A percentile compares a stretch with the other conserved stretches of the same genome.
These are phyloP conservation scores for Striga hermonthica DNA, from an alignment of 305 asterid genomes.

Conservation along the genomic window DNA sequence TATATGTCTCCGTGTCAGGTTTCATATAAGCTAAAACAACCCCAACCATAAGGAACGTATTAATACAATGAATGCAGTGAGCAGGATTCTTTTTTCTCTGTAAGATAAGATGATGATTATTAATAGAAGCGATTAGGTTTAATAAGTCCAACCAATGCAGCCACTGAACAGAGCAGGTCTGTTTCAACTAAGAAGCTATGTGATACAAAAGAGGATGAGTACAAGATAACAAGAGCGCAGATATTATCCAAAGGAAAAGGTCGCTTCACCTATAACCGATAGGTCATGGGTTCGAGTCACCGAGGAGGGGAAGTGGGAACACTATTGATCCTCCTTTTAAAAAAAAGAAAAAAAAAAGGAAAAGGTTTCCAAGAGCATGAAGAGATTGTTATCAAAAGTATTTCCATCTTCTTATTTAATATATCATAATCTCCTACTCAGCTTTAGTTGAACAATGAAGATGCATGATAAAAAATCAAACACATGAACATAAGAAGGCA, in stretches of 20 bases:
- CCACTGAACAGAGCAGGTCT: neutral
- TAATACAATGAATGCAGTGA: conserved; percentile 19
- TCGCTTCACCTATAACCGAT: no score
- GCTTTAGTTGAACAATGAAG: conserved; percentile 13
- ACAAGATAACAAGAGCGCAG: no score
- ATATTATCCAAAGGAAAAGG: no score
- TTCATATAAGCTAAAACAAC: conserved; percentile 72
- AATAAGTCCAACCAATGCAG: conserved; percentile 22
- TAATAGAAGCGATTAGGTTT: conserved; percentile 29
- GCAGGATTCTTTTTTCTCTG: neutral
- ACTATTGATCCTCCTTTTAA: no score
- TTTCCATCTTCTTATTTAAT: conserved; percentile 11
- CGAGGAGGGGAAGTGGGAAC: no score
- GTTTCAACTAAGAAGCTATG: no score
- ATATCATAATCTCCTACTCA: conserved; percentile 23
- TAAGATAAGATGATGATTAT: neutral
- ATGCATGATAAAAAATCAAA: neutral
- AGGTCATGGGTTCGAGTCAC: no score
- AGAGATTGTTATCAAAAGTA: no score
- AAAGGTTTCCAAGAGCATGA: no score
- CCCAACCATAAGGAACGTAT: conserved; percentile 33
- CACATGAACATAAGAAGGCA: neutral
- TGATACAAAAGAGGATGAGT: no score
- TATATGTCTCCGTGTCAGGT: conserved; percentile 95
- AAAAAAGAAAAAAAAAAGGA: no score